These are phyloP conservation scores for Yueomyces sinensis DNA, from an alignment of 805 yeast genomes.

Conservation along the genomic window DNA sequence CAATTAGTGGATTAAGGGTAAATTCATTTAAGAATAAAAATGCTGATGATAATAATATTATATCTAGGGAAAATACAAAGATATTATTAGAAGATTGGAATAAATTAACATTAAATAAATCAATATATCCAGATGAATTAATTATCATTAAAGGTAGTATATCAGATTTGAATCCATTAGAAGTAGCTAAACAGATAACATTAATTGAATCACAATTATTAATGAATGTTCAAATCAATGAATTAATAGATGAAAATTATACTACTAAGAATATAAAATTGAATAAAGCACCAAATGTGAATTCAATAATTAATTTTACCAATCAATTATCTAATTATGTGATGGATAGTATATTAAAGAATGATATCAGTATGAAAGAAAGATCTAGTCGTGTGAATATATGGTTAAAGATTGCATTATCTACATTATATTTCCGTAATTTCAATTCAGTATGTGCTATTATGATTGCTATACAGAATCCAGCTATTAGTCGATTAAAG, in stretches of 20 bases:
- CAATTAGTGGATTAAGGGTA: not conserved
- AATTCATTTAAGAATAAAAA: not conserved
- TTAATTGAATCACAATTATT: conserved; percentile 57
- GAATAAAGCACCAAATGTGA: conserved; percentile 50
- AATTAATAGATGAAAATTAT: conserved; percentile 51
- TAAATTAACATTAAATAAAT: not conserved
- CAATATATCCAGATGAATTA: conserved; percentile 1
- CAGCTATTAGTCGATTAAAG: conserved; percentile 49
- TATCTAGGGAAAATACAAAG: not conserved
- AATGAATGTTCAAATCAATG: conserved; percentile 49
- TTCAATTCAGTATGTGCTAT: conserved; percentile 72
- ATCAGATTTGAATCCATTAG: conserved; percentile 48
- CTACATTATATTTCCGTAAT: conserved; percentile 60
- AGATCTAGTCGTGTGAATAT: conserved; percentile 44
- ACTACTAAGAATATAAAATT: conserved; percentile 45
- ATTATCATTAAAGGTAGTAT: conserved; percentile 11
- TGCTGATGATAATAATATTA: not conserved
- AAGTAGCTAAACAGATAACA: conserved; percentile 66
- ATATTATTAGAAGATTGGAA: conserved; percentile 4
- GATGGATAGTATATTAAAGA: conserved; percentile 51
- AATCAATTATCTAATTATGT: conserved; percentile 63
- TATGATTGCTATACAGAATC: conserved; percentile 64
- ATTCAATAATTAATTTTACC: conserved; percentile 50
- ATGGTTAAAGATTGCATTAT: conserved; percentile 65
- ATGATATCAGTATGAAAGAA: conserved; percentile 31